phyloP scores from a whole-genome alignment of 2,329 filamentous ascomycete species.

The Pyrenochaeta sp. region DNA sequence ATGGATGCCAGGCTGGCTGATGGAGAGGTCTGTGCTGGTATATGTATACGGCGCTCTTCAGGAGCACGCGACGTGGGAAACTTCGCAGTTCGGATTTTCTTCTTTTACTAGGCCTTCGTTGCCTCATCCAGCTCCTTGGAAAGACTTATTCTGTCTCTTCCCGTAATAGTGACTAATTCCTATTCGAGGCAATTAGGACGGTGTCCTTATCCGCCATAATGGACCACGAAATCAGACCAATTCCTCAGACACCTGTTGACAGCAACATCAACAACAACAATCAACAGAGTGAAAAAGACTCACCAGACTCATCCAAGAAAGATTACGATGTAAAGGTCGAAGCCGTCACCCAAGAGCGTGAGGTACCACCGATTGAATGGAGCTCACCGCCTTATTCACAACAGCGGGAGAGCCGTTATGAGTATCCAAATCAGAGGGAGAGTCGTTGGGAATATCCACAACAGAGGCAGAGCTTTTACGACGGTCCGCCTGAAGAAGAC shows the following conservation, averaged over 20 bases:
- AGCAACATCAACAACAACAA: background rate
- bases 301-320: constrained; percentile 6
- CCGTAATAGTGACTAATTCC: background rate
- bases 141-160: background rate
- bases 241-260: background rate
- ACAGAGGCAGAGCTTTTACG: background rate
- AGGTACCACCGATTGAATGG: background rate
- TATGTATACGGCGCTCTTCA: constrained; percentile 5
- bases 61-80: constrained; percentile 10
- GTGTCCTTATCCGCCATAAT: background rate
- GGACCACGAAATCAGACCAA: constrained; percentile 3
- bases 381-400: background rate
- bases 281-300: constrained; percentile 1
- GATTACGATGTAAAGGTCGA: constrained; percentile 10
- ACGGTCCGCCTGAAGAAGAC: constrained; percentile 2
- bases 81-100: background rate
- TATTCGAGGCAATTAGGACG: background rate
- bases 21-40: constrained; percentile 7
- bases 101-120: background rate
- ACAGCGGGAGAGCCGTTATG: background rate
- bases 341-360: constrained; percentile 1
- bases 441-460: background rate
- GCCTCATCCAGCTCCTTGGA: too few relatives aligned
- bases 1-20: constrained; percentile 12
- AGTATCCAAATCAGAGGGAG: background rate